Base-by-base conservation (phyloP, 805 yeast genomes). In the Nakazawaea ishiwadae region DNA sequence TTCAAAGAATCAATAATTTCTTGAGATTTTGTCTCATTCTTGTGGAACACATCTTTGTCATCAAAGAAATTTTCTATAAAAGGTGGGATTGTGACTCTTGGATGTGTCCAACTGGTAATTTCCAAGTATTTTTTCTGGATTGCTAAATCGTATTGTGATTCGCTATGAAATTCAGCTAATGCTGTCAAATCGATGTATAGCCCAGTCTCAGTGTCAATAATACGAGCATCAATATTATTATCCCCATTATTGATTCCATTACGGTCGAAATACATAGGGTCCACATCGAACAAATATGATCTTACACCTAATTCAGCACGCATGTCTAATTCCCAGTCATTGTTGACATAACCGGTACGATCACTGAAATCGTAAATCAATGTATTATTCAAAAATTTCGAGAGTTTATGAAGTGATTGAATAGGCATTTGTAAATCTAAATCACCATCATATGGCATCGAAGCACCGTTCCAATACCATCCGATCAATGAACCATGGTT, bases 101-200 rank as follows among this genome's bases (percentile, higher is more conserved):
- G 5, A 20, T 36, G 45, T 2, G 26, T 26, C 45, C 39, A 41
- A n/a, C 33, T 40, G 8, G 44, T 31, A 17, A 9, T 42, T 19
- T 42, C 38, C 34, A 42, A 32, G 20, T 30, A 27, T 23, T 37
- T 24, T 17, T 27, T 36, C 24, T 42, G 45, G 4, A 31, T 21
- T 7, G 24, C 1, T 12, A 42, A 16, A 31, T 31, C 27, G 24
- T 26, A 31, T 19, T 31, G 9, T 4, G 44, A 31, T 33, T 36
- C 40, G 24, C 31, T 30, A 18, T 41, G 40, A 34, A 54, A 18
- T 69, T 62, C 53, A 10, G 77, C 63, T 35, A 77, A 56, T 0
- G 73, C 84, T 0, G 86, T 79, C 19, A 79, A 72, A 51, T 79
- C 85, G 39, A 79, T 74, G 49, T 75, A 79, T 27, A 75, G 53